Percentiles rank a stretch among this genome's conserved stretches.
Evolutionary conservation across 176 grass and related monocot genomes (phyloP).

Genomic region (Echinochloa phyllopogon): DNA sequence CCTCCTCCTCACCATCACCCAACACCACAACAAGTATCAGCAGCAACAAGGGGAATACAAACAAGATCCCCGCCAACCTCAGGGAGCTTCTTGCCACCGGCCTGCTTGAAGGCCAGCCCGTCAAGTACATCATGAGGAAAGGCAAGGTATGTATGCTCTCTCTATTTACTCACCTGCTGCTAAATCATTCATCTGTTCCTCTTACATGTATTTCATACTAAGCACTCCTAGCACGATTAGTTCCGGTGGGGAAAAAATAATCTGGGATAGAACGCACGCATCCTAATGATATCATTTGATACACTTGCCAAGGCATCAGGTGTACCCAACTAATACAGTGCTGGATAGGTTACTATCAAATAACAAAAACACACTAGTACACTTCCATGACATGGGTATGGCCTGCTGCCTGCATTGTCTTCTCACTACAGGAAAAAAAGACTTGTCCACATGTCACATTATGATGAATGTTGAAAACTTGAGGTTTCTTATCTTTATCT

Average conservation of each 20-base stretch:
- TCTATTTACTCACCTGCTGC: neutral
- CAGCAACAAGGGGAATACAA: constrained; percentile 10
- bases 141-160: constrained; percentile 56
- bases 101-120: constrained; percentile 83
- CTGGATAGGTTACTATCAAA: neutral
- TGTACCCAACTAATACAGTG: neutral
- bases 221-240: neutral
- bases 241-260: neutral
- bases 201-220: neutral
- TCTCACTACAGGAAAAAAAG: neutral
- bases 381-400: neutral
- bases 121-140: constrained; percentile 78
- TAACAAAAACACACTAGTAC: neutral
- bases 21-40: constrained; percentile 15
- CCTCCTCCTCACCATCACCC: constrained; percentile 33
- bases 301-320: neutral
- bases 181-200: neutral
- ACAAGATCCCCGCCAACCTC: constrained; percentile 64
- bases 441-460: neutral
- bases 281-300: neutral
- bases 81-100: constrained; percentile 79
- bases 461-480: neutral
- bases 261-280: neutral
- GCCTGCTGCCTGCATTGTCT: neutral
- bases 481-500: neutral